phyloP scores from a whole-genome alignment of 192 early-diverging fungal genomes.

The Coemansia sp. region DNA sequence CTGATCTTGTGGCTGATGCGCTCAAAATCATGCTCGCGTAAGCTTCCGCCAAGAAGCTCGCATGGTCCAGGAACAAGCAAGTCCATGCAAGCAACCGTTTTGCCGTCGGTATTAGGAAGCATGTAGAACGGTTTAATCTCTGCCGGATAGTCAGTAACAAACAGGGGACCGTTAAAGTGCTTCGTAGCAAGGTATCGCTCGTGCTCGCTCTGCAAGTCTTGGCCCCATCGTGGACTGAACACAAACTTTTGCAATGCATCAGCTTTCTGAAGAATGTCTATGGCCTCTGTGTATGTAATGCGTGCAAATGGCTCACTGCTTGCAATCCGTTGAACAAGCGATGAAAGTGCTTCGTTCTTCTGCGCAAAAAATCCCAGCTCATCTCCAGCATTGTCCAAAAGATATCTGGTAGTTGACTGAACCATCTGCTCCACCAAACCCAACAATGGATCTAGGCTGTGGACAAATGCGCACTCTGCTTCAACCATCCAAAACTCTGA shows the following conservation, averaged over 20 bases:
- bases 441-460: conserved; percentile 61
- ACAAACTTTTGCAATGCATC: conserved; percentile 56
- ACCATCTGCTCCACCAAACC: conserved; percentile 71
- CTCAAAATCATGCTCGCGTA: conserved; percentile 72
- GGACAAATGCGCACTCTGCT: conserved; percentile 78
- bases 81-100: conserved; percentile 81
- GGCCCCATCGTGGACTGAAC: conserved; percentile 73
- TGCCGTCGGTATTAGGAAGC: conserved; percentile 59
- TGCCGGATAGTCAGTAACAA: conserved; percentile 87
- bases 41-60: conserved; percentile 80
- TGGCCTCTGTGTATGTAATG: conserved; percentile 75
- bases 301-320: conserved; percentile 60
- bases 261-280: conserved; percentile 63
- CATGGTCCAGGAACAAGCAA: conserved; percentile 81
- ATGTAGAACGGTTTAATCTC: conserved; percentile 88
- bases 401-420: conserved; percentile 56
- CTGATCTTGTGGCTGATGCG: conserved; percentile 58
- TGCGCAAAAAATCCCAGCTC: conserved; percentile 61
- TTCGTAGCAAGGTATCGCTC: conserved; percentile 76
- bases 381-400: conserved; percentile 54
- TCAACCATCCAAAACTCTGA: conserved; percentile 97
- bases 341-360: conserved; percentile 54
- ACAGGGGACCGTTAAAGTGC: conserved; percentile 70
- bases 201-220: conserved; percentile 78
- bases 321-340: conserved; percentile 33